Evolutionary conservation across 1,284 basidiomycete genomes (phyloP), one percentile per base, ranked within the genome.

Genomic region (Puccinia novopanici): DNA sequence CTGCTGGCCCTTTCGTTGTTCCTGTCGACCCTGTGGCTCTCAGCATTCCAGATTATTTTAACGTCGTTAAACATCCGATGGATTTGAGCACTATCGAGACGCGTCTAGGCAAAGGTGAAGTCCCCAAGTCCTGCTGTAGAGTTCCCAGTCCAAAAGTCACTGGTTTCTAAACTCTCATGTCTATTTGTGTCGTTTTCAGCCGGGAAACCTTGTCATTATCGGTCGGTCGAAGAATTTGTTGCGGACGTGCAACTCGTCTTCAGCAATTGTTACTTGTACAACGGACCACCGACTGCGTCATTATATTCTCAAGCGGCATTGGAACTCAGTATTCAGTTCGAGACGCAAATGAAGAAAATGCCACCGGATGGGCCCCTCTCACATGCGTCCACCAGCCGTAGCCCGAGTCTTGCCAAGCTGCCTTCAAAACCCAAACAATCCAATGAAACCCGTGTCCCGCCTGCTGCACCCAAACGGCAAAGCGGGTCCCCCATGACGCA

Each of bases 11-110:
- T 0, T 99, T 99, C 87, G 87, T 92, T 75, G 88, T 88, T 76
- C 95, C 97, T 24, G 97, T 99, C 81, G 95, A 99, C 85, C 89
- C 91, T n/a, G 89, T 96, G 82, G 91, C 90, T 0, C 89, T 98
- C 82, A 91, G 91, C 83, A 92, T 99, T 82, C 97, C 95, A 17
- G 94, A 96, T 85, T 99, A 99, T 85, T 90, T 89, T 65, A 89
- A 89, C 78, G 91, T 98, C 85, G 91, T 99, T 87, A 92, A 91
- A 84, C 90, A 89, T 48, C 97, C 97, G 0, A 98, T 98, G 93
- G 97, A 99, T 86, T 89, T 84, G n/a, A n/a, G n/a, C n/a, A n/a
- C n/a, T n/a, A n/a, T n/a, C n/a, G n/a, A n/a, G n/a, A n/a, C n/a
- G n/a, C 97, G 98, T 87, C 88, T 98, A 15, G 77, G 77, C 12